These are phyloP conservation scores for Flaveria robusta DNA, from an alignment of 129 eudicot genomes.

Conservation along the genomic window DNA sequence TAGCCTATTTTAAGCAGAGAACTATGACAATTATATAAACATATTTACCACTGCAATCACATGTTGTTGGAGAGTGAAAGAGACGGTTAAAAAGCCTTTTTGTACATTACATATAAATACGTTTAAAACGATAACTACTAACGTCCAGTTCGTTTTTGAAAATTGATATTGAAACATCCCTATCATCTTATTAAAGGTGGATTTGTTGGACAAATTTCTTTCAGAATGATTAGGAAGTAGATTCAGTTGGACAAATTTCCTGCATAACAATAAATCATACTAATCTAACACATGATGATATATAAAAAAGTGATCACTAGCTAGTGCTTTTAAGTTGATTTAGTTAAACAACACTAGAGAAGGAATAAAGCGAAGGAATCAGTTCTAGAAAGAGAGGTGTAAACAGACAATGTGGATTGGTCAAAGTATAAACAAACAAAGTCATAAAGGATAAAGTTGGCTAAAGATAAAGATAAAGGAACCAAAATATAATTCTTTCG, in stretches of 20 bases:
- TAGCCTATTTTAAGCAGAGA: no score
- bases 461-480: constrained; percentile 40
- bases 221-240: not conserved
- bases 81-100: no score
- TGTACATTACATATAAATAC: no score
- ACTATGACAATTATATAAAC: no score
- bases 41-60: no score
- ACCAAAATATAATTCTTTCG: constrained; percentile 33
- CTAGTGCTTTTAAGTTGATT: constrained; percentile 27
- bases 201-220: no score
- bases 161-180: no score
- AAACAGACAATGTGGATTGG: constrained; percentile 39
- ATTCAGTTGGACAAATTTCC: not conserved
- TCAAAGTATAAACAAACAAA: constrained; percentile 39
- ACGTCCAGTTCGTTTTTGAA: no score
- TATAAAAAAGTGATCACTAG: constrained; percentile 14
- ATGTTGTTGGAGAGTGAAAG: no score
- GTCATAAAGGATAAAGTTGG: constrained; percentile 47
- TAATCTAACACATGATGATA: not conserved
- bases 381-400: constrained; percentile 31
- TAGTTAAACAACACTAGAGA: constrained; percentile 28
- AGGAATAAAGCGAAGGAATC: constrained; percentile 42
- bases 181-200: no score
- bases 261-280: not conserved
- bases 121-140: no score